Percentiles rank a stretch among this genome's conserved stretches.
Conservation (phyloP, 2,329 filamentous ascomycete genomes). For the Cryphonectria japonica region DNA sequence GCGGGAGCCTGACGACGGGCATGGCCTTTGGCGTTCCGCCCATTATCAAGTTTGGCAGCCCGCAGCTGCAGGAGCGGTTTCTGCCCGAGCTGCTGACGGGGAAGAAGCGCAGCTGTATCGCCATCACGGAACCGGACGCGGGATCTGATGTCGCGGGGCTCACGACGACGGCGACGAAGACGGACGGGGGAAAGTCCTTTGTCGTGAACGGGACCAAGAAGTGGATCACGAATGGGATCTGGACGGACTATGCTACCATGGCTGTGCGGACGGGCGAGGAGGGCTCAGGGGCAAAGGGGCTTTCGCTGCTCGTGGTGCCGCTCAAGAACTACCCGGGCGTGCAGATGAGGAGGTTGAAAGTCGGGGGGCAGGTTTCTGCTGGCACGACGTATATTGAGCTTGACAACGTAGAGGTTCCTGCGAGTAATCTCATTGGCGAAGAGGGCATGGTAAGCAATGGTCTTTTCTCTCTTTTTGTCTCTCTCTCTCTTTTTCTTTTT, state of each 20-base stretch:
- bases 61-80: slow-evolving; percentile 65
- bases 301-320: slow-evolving; percentile 71
- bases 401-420: slow-evolving; percentile 73
- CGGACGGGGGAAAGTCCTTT: slow-evolving; percentile 66
- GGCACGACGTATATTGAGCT: slow-evolving; percentile 79
- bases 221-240: slow-evolving; percentile 50
- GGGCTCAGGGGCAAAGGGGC: slow-evolving; percentile 62
- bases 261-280: slow-evolving; percentile 69
- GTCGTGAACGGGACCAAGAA: slow-evolving; percentile 78
- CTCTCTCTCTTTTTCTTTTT: background rate
- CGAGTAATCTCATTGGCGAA: slow-evolving; percentile 69
- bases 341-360: slow-evolving; percentile 68
- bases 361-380: slow-evolving; percentile 65
- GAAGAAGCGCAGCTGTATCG: slow-evolving; percentile 71
- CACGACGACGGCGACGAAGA: slow-evolving; percentile 67
- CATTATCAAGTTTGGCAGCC: slow-evolving; percentile 69
- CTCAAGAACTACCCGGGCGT: slow-evolving; percentile 70
- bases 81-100: slow-evolving; percentile 70
- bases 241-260: slow-evolving; percentile 64
- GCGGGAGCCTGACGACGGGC: slow-evolving; percentile 69
- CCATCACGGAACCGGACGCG: slow-evolving; percentile 77
- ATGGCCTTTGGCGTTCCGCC: slow-evolving; percentile 75
- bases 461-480: too few species aligned
- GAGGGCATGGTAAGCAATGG: slow-evolving; percentile 53
- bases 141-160: slow-evolving; percentile 77